A percentile compares a stretch with the other conserved stretches of the same genome.
These are phyloP conservation scores for Hortaea sp. DNA, from an alignment of 2,329 filamentous ascomycete genomes.

Conservation along the genomic window DNA sequence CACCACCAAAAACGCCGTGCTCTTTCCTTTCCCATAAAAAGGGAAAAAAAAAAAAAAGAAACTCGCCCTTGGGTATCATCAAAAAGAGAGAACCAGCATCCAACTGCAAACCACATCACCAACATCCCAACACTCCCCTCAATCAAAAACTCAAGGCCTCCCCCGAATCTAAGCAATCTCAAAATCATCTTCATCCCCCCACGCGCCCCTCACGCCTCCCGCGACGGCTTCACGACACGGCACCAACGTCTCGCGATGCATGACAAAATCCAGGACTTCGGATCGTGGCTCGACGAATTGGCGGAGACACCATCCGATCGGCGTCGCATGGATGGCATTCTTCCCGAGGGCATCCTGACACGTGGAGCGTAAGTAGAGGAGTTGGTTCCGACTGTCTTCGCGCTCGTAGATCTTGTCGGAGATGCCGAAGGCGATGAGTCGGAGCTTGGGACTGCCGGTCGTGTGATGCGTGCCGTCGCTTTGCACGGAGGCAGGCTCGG, in stretches of 20 bases:
- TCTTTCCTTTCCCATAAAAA: no score
- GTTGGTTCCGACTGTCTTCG: conserved; percentile 36
- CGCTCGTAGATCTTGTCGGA: conserved; percentile 39
- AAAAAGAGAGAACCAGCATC: neutral
- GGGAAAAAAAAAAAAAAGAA: no score
- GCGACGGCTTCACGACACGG: conserved; percentile 25
- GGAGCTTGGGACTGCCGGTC: conserved; percentile 23
- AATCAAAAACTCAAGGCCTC: neutral
- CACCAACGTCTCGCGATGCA: conserved; percentile 27
- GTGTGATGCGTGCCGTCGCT: neutral
- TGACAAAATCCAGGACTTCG: conserved; percentile 37
- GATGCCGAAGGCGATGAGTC: conserved; percentile 37
- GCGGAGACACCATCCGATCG: conserved; percentile 36
- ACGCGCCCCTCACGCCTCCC: conserved; percentile 2
- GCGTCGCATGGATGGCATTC: conserved; percentile 31
- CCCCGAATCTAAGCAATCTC: neutral
- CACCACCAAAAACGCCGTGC: no score
- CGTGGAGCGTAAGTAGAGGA: conserved; percentile 37
- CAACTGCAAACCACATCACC: neutral
- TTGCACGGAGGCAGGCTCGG: neutral
- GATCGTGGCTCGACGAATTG: conserved; percentile 37
- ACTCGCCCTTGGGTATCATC: neutral
- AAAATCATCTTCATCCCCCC: conserved; percentile 8
- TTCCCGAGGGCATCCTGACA: conserved; percentile 33
- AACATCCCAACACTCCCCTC: neutral